Base-by-base conservation (phyloP, 2,329 filamentous ascomycete species). In the Trichoderma sp. region DNA sequence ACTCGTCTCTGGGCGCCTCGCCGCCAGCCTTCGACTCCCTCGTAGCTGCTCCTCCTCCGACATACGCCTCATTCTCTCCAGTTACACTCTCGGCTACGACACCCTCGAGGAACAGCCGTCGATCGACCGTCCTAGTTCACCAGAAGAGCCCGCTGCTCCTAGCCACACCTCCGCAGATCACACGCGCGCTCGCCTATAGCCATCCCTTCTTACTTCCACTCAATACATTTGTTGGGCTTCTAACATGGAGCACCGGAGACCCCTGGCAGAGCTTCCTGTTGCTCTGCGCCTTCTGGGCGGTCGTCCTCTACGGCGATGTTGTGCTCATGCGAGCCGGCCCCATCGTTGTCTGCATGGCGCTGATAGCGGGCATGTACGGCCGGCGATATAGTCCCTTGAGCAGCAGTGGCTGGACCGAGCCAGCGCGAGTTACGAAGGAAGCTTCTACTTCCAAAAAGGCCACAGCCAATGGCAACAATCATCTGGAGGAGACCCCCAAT, bases 241-340 rank as follows among this genome's bases (percentile, higher is more conserved):
- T 99, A 74, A 97, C 93, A 83, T 99, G 96, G 96, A 97, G 94
- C 9, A 95, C 92, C 1, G 92, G 89, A 50, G 96, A 99, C 79
- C 91, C 95, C 0, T 99, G 95, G 95, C 94, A 98, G 85, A 98
- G 95, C 85, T 99, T 98, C 79, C 85, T 99, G 73, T 81, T 99
- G 36, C 87, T 99, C 3, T 91, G 91, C 20, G 87, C 84, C 36
- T 99, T 97, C 79, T 99, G 96, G 96, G 92, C 90, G 4, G 82
- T 91, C 12, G 91, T 93, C 15, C 86, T 98, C 23, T 98, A 98
- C 80, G 95, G 94, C 62, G 94, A 97, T 83, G 84, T 88, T 23
- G 85, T 97, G n/a, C 85, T 97, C 75, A 88, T 92, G 75, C 92
- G 90, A 81, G 92, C 92, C 0, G 96, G 95, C 0, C 96, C 96